Percentiles rank a stretch among this genome's conserved stretches.
These are phyloP conservation scores for Calocera cornea DNA, from an alignment of 768 basidiomycete genomes.

Conservation along the genomic window DNA sequence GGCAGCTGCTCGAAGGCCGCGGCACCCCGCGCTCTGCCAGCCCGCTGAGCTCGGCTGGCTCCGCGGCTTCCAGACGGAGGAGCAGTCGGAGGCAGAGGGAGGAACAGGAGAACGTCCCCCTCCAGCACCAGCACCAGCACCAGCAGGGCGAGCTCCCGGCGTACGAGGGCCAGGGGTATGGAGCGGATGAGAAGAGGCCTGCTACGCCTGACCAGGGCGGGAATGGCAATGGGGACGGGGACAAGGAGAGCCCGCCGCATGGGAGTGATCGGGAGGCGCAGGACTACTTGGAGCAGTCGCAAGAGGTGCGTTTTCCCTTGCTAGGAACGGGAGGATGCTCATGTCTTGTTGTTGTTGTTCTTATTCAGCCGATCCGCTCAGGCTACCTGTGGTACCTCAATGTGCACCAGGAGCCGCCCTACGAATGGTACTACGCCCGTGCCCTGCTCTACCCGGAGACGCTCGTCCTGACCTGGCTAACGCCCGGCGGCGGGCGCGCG, in stretches of 20 bases:
- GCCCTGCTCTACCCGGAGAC: conserved; percentile 72
- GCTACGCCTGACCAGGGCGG: background rate
- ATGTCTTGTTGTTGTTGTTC: no score
- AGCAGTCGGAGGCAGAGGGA: background rate
- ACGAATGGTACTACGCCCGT: conserved; percentile 68
- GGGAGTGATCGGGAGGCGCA: conserved; percentile 2
- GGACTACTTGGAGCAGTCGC: background rate
- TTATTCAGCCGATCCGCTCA: conserved; percentile 70
- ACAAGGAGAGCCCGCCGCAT: background rate
- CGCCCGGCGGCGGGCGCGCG: conserved; percentile 67
- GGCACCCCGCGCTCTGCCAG: background rate
- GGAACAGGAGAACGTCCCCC: background rate
- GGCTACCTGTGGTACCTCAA: conserved; percentile 87
- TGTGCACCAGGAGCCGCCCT: conserved; percentile 69
- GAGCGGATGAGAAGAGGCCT: background rate
- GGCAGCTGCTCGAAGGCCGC: background rate
- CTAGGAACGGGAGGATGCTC: background rate
- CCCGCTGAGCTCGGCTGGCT: background rate
- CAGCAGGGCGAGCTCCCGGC: background rate
- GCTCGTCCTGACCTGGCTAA: conserved; percentile 76
- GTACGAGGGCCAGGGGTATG: background rate
- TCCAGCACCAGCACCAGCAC: background rate
- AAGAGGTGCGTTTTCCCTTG: background rate
- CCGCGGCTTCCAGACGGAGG: background rate
- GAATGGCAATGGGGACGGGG: background rate